Percentiles rank a stretch among this genome's conserved stretches.
Conservation (phyloP, 169 alveolate genomes). For the Perkinsus marinus region DNA sequence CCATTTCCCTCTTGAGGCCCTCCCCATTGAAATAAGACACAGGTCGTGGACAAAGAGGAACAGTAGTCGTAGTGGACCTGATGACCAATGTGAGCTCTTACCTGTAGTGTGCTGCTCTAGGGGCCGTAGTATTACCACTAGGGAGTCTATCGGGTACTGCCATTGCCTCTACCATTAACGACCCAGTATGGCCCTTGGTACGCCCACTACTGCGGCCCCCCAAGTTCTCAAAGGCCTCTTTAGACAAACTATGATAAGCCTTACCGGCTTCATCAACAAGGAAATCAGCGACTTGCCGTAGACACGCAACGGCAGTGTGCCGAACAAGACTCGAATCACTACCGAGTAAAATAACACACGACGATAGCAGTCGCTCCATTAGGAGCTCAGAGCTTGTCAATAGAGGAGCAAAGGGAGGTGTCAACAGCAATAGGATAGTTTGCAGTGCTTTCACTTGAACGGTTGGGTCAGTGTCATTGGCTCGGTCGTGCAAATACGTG, state of each 20-base stretch:
- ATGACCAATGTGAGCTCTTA: neutral
- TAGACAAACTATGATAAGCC: neutral
- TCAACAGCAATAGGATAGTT: neutral
- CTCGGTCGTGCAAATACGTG: neutral
- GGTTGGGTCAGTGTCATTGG: neutral
- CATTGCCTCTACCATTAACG: neutral
- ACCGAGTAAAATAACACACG: neutral
- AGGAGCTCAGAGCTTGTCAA: neutral
- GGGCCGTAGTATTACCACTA: neutral
- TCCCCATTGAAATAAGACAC: neutral
- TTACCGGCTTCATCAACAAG: neutral
- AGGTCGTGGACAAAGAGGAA: neutral
- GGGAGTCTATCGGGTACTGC: neutral
- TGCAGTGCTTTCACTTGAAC: neutral
- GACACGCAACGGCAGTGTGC: neutral
- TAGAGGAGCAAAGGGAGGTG: neutral
- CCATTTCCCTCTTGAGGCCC: neutral
- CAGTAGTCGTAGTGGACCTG: neutral
- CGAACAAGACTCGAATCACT: neutral
- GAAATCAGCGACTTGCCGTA: neutral
- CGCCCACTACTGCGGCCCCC: neutral
- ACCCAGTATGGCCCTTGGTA: neutral
- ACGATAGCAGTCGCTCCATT: neutral
- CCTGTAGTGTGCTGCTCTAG: neutral
- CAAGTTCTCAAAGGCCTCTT: neutral